Base-by-base conservation (phyloP, 164 flowering plant genomes). In the Paratinospora sagittata region DNA sequence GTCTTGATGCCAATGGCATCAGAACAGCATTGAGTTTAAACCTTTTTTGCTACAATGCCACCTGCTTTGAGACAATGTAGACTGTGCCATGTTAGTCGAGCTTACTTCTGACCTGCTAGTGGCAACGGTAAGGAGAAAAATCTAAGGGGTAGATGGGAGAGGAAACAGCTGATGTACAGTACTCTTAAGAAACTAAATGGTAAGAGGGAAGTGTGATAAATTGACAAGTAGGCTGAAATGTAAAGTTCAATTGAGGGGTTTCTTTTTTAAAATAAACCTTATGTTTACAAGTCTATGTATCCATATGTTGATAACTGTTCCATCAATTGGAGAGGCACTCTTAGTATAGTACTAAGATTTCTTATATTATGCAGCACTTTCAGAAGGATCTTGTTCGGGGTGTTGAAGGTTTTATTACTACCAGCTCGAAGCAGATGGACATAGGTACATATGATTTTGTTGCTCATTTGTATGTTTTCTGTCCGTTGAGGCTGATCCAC, bases 361-460 rank as follows among this genome's bases (percentile, higher is more conserved):
- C 17, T 66, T 72, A 27, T 78, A 45, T 49, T 71, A 41, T 34
- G 66, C 87, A 94, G 98, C 93, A 90, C 86, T 86, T 86, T 75
- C 98, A 94, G 74, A 85, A 77, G 84, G 85, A 86, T 77, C 79
- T 94, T 78, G 98, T 88, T 60, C 96, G 91, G 43, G 94, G 92
- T n/a, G 81, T 90, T 39, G 97, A 90, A 82, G 85, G 85, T 75
- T 84, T 83, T 71, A 75, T 85, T 47, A 74, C 87, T 43, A 72
- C 82, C 14, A 80, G 93, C 72, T 80, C 82, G 47, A 90, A 90
- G 81, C 90, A 90, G 73, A 80, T 86, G 86, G 92, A 87, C 73
- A 84, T 88, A 74, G 89, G 98, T 91, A 70, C 72, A 74, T 74
- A 6, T 66, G 6, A 8, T 67, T 63, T 63, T 57, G 24, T 26